Evolutionary conservation across 106 monocot genomes (phyloP), one percentile per base, ranked within the genome.

Genomic region (Posidonia australis): DNA sequence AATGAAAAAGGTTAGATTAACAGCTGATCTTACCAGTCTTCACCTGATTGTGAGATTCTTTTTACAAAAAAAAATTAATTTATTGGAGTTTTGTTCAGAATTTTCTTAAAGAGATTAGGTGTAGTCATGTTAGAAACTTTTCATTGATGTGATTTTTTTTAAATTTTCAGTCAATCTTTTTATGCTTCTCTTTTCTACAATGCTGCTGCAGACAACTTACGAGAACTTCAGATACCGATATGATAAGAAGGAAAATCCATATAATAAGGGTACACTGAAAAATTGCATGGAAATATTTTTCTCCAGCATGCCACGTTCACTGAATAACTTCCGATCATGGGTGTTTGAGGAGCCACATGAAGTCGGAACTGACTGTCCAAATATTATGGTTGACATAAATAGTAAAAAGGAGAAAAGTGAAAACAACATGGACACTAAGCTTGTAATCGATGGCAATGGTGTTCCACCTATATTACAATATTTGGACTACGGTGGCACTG

Each of bases 171-270:
- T 9, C 22, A 62, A 5, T 42, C 11, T 12, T 62, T 44, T 62
- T 17, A 36, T 31, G 31, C 28, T n/a, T 44, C 21, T 62, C 20
- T 62, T 10, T 11, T 44, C 43, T 20, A 36, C 7, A 36, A 36
- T 36, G 36, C 30, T 36, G 62, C 66, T 80, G 68, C 77, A 92
- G 87, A 92, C 82, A 46, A 92, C 87, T 17, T 87, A 92, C 55
- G 92, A 92, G 70, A 92, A 87, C 63, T 92, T 92, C 69, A 72
- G 82, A 26, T 84, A 84, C 22, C 84, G 71, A 1, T 92, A 87
- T 53, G 82, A 87, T 63, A 84, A 80, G 67, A 92, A 82, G 70
- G 84, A 77, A 0, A 92, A 92, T 62, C 92, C 92, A 44, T 85
- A 87, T 46, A 74, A 71, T 70, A 87, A 67, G 73, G 82, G 84